A percentile compares a stretch with the other conserved stretches of the same genome.
Conservation (phyloP, 2,329 filamentous ascomycete genomes). For the Thielaviopsis musarum region DNA sequence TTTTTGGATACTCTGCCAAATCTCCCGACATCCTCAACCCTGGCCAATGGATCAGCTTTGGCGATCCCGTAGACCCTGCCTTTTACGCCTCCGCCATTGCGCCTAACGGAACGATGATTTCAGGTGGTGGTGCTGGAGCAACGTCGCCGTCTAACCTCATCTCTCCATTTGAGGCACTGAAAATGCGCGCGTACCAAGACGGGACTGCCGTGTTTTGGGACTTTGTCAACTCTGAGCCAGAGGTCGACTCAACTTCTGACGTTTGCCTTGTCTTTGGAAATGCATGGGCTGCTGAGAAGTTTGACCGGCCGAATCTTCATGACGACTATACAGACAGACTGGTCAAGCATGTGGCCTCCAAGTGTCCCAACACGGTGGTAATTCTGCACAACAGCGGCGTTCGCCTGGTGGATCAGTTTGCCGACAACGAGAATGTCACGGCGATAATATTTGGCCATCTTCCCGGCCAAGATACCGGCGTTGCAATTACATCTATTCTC, state of each 20-base stretch:
- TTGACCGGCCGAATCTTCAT: conserved; percentile 40
- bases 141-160: conserved; percentile 30
- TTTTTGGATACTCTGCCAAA: conserved; percentile 25
- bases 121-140: conserved; percentile 32
- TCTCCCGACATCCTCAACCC: conserved; percentile 28
- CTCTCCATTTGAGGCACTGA: conserved; percentile 38
- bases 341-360: conserved; percentile 40
- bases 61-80: conserved; percentile 15
- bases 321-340: conserved; percentile 60
- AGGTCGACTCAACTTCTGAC: conserved; percentile 43
- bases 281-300: conserved; percentile 58
- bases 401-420: conserved; percentile 41
- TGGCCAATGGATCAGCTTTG: conserved; percentile 20
- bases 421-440: conserved; percentile 47
- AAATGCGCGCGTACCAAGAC: conserved; percentile 34
- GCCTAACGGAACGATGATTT: conserved; percentile 13
- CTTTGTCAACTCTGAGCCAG: conserved; percentile 32
- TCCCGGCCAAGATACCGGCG: conserved; percentile 46
- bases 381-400: conserved; percentile 48
- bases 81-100: conserved; percentile 25
- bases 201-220: conserved; percentile 43
- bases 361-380: conserved; percentile 46
- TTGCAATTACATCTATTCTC: conserved; percentile 35
- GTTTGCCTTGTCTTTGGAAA: conserved; percentile 51
- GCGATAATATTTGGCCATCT: conserved; percentile 47